Evolutionary conservation across 768 basidiomycete genomes (phyloP), one percentile per base, ranked within the genome.

Genomic region (Xerocomellus amylosporus): DNA sequence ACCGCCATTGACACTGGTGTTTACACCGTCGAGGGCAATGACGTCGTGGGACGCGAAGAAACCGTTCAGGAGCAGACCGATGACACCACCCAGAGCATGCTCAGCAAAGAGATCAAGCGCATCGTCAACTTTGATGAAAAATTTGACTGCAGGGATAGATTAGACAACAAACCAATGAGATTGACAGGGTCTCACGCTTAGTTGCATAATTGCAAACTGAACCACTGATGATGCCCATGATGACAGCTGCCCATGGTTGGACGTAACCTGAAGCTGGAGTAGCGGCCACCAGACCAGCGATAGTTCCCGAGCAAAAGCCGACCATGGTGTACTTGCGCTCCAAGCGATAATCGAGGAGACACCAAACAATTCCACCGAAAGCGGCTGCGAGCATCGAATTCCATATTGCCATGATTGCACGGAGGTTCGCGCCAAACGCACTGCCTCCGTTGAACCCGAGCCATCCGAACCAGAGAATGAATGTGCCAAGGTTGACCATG

Each of bases 41-140:
- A 93, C 76, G 8, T 74, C 72, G 6, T 73, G 71, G 20, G 86
- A 82, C 15, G 86, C 92, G 62, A 94, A 92, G 62, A 94, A 78
- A 15, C 73, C 91, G 53, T 88, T 93, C 59, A 79, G 58, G 45
- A 91, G 66, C 15, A 90, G 77, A 40, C 91, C 93, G 48, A 90
- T 71, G 38, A 90, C 82, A 24, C 92, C 90, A 8, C 91, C 92
- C 38, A 95, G 73, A 36, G 87, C 94, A 75, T 97, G 94, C 63
- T 91, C 86, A 17, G 93, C 93, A 68, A 93, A 95, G 42, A 94
- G 80, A 78, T 98, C 94, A 46, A 97, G 85, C 0, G 92, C 85
- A 64, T 96, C 94, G 66, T 97, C 94, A 51, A 93, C 81, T 17
- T 75, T 72, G 50, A 93, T 56, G 33, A 88, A 64, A 59, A 80